These are phyloP conservation scores for Aspergillus jensenii DNA, from an alignment of 2,329 filamentous ascomycete species.

Conservation along the genomic window DNA sequence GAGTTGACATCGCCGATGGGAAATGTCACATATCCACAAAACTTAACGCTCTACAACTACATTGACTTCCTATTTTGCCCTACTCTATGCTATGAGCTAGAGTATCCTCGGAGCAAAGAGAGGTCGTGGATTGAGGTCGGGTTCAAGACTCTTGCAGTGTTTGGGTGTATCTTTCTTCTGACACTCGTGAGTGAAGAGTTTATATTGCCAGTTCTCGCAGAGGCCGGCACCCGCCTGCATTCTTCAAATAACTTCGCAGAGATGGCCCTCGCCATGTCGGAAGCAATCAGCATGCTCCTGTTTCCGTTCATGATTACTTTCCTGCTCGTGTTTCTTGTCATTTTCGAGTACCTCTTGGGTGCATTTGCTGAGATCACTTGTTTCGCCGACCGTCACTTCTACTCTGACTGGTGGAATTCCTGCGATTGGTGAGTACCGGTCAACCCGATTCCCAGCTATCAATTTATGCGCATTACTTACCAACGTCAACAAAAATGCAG, in stretches of 20 bases:
- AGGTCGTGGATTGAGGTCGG: conserved; percentile 79
- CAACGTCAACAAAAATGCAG: conserved; percentile 33
- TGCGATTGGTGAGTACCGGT: conserved; percentile 45
- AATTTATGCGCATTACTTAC: background rate
- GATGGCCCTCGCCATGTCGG: conserved; percentile 74
- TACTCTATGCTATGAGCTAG: conserved; percentile 94
- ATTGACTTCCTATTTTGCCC: conserved; percentile 86
- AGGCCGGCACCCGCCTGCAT: conserved; percentile 62
- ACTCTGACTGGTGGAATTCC: conserved; percentile 70
- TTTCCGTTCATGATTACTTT: conserved; percentile 98
- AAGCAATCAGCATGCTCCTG: conserved; percentile 85
- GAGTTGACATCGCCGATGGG: conserved; percentile 91
- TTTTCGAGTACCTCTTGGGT: conserved; percentile 94
- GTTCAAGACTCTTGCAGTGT: conserved; percentile 83
- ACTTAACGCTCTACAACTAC: conserved; percentile 81
- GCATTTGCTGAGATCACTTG: conserved; percentile 92
- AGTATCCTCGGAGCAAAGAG: conserved; percentile 79
- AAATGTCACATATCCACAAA: conserved; percentile 83
- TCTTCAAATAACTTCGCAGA: conserved; percentile 57
- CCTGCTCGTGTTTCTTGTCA: conserved; percentile 92
- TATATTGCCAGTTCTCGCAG: conserved; percentile 82
- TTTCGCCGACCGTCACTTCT: conserved; percentile 94
- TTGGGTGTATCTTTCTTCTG: conserved; percentile 93
- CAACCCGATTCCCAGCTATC: background rate
- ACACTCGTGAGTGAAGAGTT: conserved; percentile 92